phyloP scores from a whole-genome alignment of 192 early-diverging fungal species.

The Umbelopsis isabellina region DNA sequence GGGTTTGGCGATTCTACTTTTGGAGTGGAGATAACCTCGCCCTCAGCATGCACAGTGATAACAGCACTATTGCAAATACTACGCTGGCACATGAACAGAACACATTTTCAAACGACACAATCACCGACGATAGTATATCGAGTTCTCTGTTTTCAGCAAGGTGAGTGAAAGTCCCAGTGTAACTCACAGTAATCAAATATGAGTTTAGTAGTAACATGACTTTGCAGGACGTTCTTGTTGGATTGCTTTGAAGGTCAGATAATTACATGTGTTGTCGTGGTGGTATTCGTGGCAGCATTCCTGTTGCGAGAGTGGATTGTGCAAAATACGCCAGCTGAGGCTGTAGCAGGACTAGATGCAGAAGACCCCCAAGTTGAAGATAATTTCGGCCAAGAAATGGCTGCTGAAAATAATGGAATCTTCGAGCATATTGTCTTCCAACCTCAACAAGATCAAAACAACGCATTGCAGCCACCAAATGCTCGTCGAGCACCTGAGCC shows the following conservation, averaged over 20 bases:
- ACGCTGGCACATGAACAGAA: not conserved
- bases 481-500: not conserved
- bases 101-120: not conserved
- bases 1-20: constrained; percentile 87
- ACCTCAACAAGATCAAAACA: constrained; percentile 5
- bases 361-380: constrained; percentile 2
- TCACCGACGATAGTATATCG: not conserved
- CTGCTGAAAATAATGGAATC: not conserved
- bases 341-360: not conserved
- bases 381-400: not conserved
- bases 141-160: not conserved
- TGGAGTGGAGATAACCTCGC: constrained; percentile 65
- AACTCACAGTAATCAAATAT: not conserved
- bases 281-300: constrained; percentile 77
- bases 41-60: constrained; percentile 28
- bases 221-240: constrained; percentile 49
- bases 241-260: constrained; percentile 89
- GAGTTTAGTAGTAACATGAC: not conserved
- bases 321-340: constrained; percentile 61
- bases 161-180: not conserved
- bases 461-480: not conserved
- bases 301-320: constrained; percentile 89
- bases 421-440: constrained; percentile 8
- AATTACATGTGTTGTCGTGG: constrained; percentile 73
- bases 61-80: not conserved